Evolutionary conservation across 108 stramenopile genomes (phyloP), one percentile per base, ranked within the genome.

Genomic region (Nitzschia palea): DNA sequence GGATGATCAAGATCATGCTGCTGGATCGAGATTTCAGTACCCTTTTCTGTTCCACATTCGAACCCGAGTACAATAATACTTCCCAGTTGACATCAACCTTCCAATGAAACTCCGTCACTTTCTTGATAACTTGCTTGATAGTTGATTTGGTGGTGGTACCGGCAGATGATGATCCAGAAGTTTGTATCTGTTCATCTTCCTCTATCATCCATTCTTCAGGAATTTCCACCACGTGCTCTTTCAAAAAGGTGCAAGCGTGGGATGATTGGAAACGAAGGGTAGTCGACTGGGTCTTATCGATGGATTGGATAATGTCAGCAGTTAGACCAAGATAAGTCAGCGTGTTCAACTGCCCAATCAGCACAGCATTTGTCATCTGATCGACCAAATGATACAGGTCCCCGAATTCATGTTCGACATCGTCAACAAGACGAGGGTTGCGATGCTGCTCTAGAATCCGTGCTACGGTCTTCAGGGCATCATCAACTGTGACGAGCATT

Each of bases 341-440:
- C 12, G 69, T 69, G 31, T 84, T 84, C 54, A 85, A 44, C 47
- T 80, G 76, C 8, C 88, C 74, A 12, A 86, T 85, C 20, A 91
- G 69, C 17, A 86, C 76, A 3, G 76, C 76, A 50, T 91, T 94
- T 14, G 86, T 78, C 27, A 82, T 44, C 30, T 64, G 43, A 45
- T 91, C 68, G 18, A 85, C 89, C 32, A 94, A 56, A 4, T 47
- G 76, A 70, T 77, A 94, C 74, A 91, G 90, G 66, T 85, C 84
- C 12, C 66, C 76, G 55, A 89, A 94, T 2, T 63, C 66, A 65
- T 94, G 89, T 31, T 89, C 76, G 15, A 70, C 68, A 28, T 80
- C 80, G 29, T 70, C 69, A 4, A 77, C 79, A 20, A 73, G 55
- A 20, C 64, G 77, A 14, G 76, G 76, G 55, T 71, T 58, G 14